Conservation (phyloP, 2,329 filamentous ascomycete genomes). For the Neofusicoccum sp. region DNA sequence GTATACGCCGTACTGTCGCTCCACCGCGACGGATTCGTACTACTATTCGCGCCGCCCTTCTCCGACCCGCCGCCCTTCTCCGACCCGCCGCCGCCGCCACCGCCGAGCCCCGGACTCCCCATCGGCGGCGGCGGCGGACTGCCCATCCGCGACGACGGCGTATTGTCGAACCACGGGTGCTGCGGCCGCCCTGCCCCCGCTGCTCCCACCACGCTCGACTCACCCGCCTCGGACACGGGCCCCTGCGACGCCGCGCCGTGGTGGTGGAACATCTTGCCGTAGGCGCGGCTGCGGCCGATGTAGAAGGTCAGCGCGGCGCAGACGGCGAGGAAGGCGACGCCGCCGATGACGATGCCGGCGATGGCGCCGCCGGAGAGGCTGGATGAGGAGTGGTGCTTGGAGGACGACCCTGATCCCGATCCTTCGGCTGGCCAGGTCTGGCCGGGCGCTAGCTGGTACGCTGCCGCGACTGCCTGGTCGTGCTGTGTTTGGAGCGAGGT, state of each 20-base stretch:
- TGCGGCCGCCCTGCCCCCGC: background rate
- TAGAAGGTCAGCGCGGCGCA: constrained; percentile 66
- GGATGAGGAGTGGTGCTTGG: constrained; percentile 19
- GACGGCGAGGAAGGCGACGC: constrained; percentile 61
- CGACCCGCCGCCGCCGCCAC: background rate
- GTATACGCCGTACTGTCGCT: constrained; percentile 18
- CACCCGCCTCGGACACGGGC: constrained; percentile 1
- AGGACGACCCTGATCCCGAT: constrained; percentile 15
- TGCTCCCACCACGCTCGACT: background rate
- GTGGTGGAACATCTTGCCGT: constrained; percentile 23
- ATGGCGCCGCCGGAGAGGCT: constrained; percentile 44
- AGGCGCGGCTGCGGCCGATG: constrained; percentile 51
- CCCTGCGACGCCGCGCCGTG: constrained; percentile 5
- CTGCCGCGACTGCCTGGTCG: constrained; percentile 27
- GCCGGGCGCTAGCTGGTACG: constrained; percentile 39
- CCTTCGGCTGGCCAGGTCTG: constrained; percentile 43
- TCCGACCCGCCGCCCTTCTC: constrained; percentile 6
- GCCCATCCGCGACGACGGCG: constrained; percentile 3
- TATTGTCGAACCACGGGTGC: constrained; percentile 5
- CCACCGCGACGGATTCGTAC: constrained; percentile 4
- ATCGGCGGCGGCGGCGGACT: constrained; percentile 4
- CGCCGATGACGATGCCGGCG: constrained; percentile 63
- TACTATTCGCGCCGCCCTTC: background rate
- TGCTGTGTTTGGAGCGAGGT: constrained; percentile 7
- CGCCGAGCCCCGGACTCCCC: background rate